Base-by-base conservation (phyloP, 352 stramenopile species). In the Pythium brachiatum region DNA sequence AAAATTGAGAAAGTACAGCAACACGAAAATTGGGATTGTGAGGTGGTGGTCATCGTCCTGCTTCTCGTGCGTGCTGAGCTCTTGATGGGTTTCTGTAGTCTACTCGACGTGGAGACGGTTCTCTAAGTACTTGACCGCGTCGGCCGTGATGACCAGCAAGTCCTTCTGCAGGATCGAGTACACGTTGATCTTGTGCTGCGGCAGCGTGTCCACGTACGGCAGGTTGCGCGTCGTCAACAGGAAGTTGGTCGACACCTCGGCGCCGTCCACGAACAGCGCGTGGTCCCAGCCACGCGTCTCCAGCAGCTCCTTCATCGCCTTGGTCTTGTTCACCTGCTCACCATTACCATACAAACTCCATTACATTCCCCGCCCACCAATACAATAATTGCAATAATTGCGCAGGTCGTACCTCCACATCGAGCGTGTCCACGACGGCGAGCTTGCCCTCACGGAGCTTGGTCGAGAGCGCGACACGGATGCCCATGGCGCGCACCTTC, bases 151-250 rank as follows among this genome's bases (percentile, higher is more conserved):
- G 61, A 95, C 80, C 43, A 95, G 72, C 66, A 95, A 60, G 64
- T 95, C 86, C 76, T 92, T 92, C 66, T 95, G 81, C 70, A 95
- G 60, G 73, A 95, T 94, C 69, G 86, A 92, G 79, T 95, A 95
- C 39, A 94, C 84, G 70, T 94, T 95, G 73, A 95, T 86, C 80
- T 94, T 92, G 73, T 90, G 75, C 76, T 93, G 81, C 70, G 83
- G 75, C 43, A 95, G 70, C 60, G 83, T 86, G 69, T 91, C 85
- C 41, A 95, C 79, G 72, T 89, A 84, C 53, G 84, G 82, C 64
- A 95, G 83, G 79, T 95, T 95, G 68, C 84, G 78, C 51, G 83
- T 94, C n/a, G 82, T 79, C 44, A 93, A 69, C 68, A 85, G 34
- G 27, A 95, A 94, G 73, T 88, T 91, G 53, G 75, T 80, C 21